These are phyloP conservation scores for Pleurotus cornucopiae DNA, from an alignment of 768 basidiomycete species.

Conservation along the genomic window DNA sequence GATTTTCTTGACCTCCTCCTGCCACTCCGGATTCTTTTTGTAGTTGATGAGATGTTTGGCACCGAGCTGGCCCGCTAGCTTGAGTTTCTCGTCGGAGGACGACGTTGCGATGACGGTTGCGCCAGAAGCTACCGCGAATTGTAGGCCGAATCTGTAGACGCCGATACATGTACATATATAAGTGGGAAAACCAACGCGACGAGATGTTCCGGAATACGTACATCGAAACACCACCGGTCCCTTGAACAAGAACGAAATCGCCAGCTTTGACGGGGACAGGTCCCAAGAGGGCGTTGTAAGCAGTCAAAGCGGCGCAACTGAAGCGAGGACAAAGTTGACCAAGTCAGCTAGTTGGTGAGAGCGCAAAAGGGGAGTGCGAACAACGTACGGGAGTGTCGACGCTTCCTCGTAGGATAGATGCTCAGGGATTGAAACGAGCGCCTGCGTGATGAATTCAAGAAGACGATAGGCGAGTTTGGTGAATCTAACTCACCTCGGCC, in stretches of 20 bases:
- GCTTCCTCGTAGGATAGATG: slow-evolving; percentile 62
- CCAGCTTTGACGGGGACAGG: slow-evolving; percentile 49
- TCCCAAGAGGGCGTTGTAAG: slow-evolving; percentile 56
- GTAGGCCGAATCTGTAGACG: slow-evolving; percentile 42
- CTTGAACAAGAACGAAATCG: slow-evolving; percentile 53
- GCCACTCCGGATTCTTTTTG: slow-evolving; percentile 52
- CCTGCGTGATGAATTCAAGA: slow-evolving; percentile 19
- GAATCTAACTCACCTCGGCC: slow-evolving; percentile 25
- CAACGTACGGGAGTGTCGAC: slow-evolving; percentile 52
- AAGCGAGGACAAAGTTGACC: too few relatives aligned
- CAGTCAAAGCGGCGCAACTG: slow-evolving; percentile 59
- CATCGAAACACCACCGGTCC: slow-evolving; percentile 56
- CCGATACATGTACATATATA: neutral
- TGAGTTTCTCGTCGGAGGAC: slow-evolving; percentile 61
- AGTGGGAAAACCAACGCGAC: neutral
- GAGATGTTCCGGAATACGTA: slow-evolving; percentile 16
- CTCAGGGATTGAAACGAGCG: slow-evolving; percentile 48
- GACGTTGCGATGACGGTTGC: slow-evolving; percentile 65
- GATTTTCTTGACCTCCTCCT: slow-evolving; percentile 41
- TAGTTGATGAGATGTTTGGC: slow-evolving; percentile 60
- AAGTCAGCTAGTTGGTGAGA: neutral
- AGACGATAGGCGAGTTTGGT: neutral
- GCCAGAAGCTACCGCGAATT: slow-evolving; percentile 59
- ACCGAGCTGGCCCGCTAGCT: slow-evolving; percentile 46
- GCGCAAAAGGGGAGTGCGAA: neutral